A percentile compares a stretch with the other conserved stretches of the same genome.
Evolutionary conservation across 2,329 filamentous ascomycete species (phyloP).

Genomic region (Fusarium austroafricanum): DNA sequence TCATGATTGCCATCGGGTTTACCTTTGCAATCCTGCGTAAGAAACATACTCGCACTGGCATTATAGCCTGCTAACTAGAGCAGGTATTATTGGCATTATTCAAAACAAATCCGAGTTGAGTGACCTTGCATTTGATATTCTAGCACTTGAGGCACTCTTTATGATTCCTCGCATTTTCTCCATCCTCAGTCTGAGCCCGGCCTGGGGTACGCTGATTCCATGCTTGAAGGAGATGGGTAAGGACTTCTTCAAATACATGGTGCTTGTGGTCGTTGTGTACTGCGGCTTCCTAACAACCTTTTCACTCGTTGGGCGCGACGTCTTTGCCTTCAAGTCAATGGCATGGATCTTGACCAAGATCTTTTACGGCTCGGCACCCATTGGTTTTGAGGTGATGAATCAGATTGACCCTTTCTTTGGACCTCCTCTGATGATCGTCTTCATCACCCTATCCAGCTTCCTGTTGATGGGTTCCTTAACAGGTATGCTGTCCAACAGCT

Average conservation of each 20-base stretch:
- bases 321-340: slow-evolving; percentile 74
- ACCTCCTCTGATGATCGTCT: slow-evolving; percentile 74
- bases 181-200: slow-evolving; percentile 85
- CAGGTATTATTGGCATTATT: slow-evolving; percentile 53
- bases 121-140: slow-evolving; percentile 86
- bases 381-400: slow-evolving; percentile 77
- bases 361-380: slow-evolving; percentile 80
- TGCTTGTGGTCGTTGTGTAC: slow-evolving; percentile 84
- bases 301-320: slow-evolving; percentile 78
- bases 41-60: slow-evolving; percentile 43
- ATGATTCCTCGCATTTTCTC: slow-evolving; percentile 91
- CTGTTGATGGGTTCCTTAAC: slow-evolving; percentile 83
- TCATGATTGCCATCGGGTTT: slow-evolving; percentile 78
- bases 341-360: slow-evolving; percentile 82
- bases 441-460: slow-evolving; percentile 82
- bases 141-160: slow-evolving; percentile 88
- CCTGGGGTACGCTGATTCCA: slow-evolving; percentile 90
- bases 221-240: slow-evolving; percentile 95
- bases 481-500: slow-evolving; percentile 81
- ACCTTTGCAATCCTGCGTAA: slow-evolving; percentile 78
- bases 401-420: slow-evolving; percentile 69
- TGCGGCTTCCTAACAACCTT: slow-evolving; percentile 91
- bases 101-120: slow-evolving; percentile 71
- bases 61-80: slow-evolving; percentile 5
- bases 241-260: slow-evolving; percentile 88